Base-by-base conservation (phyloP, 371 early-diverging fungal genomes). In the Apophysomyces sp. region DNA sequence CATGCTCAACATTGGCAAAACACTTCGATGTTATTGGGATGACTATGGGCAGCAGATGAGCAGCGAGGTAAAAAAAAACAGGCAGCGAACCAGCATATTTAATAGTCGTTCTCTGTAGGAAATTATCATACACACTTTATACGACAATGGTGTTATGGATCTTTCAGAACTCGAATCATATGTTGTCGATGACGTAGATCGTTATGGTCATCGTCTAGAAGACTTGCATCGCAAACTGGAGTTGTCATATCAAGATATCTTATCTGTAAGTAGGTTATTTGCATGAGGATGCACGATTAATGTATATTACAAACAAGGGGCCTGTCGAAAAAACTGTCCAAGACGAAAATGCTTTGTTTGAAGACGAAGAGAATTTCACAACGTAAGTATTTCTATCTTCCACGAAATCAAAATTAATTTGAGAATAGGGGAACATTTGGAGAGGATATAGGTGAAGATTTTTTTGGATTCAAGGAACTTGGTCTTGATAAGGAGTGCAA, bases 381-480 rank as follows among this genome's bases (percentile, higher is more conserved):
- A 86, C 74, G 72, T 76, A 68, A 67, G 76, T 58, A 24, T 3
- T 3, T 15, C 54, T 66, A 57, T 58, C 67, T 21, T 11, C 63
- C 44, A 29, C 58, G 9, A 31, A 63, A 66, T 74, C 24, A 28
- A 63, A 66, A 55, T 59, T 69, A 53, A 68, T 66, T 40, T 16
- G 34, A 16, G 39, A 41, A 55, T 64, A 89, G 90, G 40, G 95
- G 95, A 32, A 78, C 85, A 34, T 89, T 94, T 62, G 90, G 91
- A 28, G 94, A 92, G 27, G 94, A 89, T 37, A 57, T 93, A 52
- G 93, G 90, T 34, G 86, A 93, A 49, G 96, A 98, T 75, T 90
- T 95, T 63, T 89, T 98, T 63, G 93, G 94, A 4, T 90, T 98
- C 70, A 88, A 88, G 58, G 93, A 92, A 28, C 75, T 96, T 44